Evolutionary conservation across 371 early-diverging fungal genomes (phyloP).

Genomic region (Zychaea mexicana): DNA sequence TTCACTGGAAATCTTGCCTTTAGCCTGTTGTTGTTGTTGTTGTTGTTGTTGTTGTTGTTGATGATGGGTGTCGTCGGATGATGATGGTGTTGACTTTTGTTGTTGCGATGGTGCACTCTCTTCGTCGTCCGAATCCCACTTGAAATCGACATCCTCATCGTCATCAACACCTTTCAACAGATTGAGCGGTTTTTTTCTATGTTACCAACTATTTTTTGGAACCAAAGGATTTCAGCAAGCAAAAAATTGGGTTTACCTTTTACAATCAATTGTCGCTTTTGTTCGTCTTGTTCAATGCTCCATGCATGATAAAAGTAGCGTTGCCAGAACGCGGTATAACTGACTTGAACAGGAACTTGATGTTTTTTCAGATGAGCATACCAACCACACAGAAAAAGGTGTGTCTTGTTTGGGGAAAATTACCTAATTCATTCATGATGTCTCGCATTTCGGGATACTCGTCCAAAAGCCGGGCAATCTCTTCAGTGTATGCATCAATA

Average conservation of each 20-base stretch:
- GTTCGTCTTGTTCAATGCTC: constrained; percentile 51
- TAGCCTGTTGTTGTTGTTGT: neutral
- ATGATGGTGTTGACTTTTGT: too few species aligned
- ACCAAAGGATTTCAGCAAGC: neutral
- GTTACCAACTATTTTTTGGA: too few species aligned
- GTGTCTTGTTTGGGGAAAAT: neutral
- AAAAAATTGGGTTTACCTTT: constrained; percentile 16
- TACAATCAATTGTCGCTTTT: constrained; percentile 45
- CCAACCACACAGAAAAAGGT: neutral
- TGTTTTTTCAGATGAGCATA: neutral
- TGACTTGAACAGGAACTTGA: constrained; percentile 52
- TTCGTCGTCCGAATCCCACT: constrained; percentile 54
- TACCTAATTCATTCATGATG: constrained; percentile 46
- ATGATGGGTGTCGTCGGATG: neutral
- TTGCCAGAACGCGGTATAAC: constrained; percentile 46
- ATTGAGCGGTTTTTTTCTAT: too few species aligned
- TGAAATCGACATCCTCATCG: constrained; percentile 45
- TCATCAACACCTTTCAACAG: constrained; percentile 4
- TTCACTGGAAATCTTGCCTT: neutral
- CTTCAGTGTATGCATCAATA: constrained; percentile 46
- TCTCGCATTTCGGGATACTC: constrained; percentile 35
- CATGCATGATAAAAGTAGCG: constrained; percentile 49
- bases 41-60: neutral
- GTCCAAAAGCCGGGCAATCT: constrained; percentile 40
- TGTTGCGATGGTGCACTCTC: too few species aligned